Percentiles rank a stretch among this genome's conserved stretches.
phyloP scores from a whole-genome alignment of 2,329 filamentous ascomycete genomes.

The Beauveria pseudobassiana region DNA sequence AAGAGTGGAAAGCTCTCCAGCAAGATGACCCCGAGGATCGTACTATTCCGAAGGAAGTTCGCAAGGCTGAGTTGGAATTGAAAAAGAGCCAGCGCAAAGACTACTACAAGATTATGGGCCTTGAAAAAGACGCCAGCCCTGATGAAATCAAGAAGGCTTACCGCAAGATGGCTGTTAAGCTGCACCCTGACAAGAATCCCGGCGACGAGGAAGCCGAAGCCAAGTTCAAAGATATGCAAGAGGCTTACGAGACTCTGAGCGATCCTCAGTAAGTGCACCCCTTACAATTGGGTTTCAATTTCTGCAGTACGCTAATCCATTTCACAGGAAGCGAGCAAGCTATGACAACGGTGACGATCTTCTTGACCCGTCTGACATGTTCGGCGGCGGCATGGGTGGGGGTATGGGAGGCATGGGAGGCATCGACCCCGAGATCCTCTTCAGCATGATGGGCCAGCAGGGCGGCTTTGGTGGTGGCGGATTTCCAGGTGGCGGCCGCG shows the following conservation, averaged over 20 bases:
- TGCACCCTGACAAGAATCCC: conserved; percentile 97
- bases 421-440: conserved; percentile 71
- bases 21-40: conserved; percentile 79
- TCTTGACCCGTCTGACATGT: conserved; percentile 81
- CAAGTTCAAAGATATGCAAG: conserved; percentile 95
- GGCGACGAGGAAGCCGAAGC: conserved; percentile 77
- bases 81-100: conserved; percentile 98
- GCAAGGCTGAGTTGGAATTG: conserved; percentile 84
- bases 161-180: conserved; percentile 84
- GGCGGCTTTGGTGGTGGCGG: conserved; percentile 48
- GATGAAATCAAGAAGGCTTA: conserved; percentile 94
- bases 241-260: conserved; percentile 92
- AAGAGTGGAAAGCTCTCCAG: conserved; percentile 79
- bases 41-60: conserved; percentile 74
- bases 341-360: conserved; percentile 94
- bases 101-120: conserved; percentile 93
- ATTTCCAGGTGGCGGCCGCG: conserved; percentile 42
- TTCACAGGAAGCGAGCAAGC: conserved; percentile 66
- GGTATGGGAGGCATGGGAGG: conserved; percentile 60
- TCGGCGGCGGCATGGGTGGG: conserved; percentile 58
- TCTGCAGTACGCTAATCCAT: conserved; percentile 26
- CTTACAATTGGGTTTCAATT: conserved; percentile 7
- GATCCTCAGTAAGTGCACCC: conserved; percentile 70
- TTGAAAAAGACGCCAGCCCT: conserved; percentile 79
- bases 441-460: conserved; percentile 74